Conservation (phyloP, 1,284 basidiomycete genomes). For the Melampsora americana region DNA sequence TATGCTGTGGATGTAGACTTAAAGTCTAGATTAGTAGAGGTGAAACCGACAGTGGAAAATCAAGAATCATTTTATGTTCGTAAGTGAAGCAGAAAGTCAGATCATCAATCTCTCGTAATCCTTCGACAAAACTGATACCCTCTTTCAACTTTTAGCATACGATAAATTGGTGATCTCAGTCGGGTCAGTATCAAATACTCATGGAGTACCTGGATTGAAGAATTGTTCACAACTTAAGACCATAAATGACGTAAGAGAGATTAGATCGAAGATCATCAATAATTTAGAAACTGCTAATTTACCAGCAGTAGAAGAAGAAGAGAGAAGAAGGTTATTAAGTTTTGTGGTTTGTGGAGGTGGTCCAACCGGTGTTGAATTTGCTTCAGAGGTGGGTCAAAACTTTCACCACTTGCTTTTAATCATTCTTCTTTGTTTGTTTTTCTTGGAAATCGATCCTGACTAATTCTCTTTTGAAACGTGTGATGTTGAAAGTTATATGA, state of each 20-base stretch:
- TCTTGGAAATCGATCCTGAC: too few relatives aligned
- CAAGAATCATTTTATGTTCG: slow-evolving; percentile 66
- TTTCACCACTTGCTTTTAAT: background rate
- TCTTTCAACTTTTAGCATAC: slow-evolving; percentile 59
- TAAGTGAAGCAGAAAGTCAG: slow-evolving; percentile 54
- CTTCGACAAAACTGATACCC: slow-evolving; percentile 2
- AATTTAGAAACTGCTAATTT: slow-evolving; percentile 90
- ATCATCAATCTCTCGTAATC: background rate
- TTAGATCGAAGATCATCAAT: slow-evolving; percentile 83
- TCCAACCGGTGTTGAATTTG: slow-evolving; percentile 69
- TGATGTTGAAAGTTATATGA: slow-evolving; percentile 89
- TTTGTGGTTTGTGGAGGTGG: slow-evolving; percentile 97
- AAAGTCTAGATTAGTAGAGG: slow-evolving; percentile 77
- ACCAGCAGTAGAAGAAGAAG: slow-evolving; percentile 78
- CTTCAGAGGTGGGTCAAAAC: slow-evolving; percentile 46
- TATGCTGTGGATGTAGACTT: slow-evolving; percentile 83
- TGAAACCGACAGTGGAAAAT: slow-evolving; percentile 65
- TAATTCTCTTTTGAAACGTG: too few relatives aligned
- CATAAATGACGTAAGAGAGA: slow-evolving; percentile 80
- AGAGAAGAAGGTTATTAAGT: slow-evolving; percentile 81
- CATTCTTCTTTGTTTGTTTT: too few relatives aligned
- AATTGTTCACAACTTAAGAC: slow-evolving; percentile 96
- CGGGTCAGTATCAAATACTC: slow-evolving; percentile 83
- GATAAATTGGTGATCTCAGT: slow-evolving; percentile 90
- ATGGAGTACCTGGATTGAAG: slow-evolving; percentile 86